Evolutionary conservation across 306 rosid genomes (phyloP), one percentile per base, ranked within the genome.

Genomic region (Quercus glauca): DNA sequence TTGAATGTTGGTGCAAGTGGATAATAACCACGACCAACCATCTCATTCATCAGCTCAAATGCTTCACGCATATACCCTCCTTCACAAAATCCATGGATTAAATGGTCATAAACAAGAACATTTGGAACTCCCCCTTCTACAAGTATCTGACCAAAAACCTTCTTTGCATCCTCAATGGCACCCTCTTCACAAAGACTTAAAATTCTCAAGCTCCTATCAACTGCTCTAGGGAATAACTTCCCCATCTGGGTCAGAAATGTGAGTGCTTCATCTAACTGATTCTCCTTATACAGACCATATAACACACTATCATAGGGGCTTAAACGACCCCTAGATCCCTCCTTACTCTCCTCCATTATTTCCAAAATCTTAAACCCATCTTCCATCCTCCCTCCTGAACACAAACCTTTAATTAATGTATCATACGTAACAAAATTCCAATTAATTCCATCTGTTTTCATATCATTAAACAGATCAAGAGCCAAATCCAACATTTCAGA

Each of bases 261-360:
- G 10, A 81, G 58, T 29, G 89, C 97, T 74, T 91, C 91, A 7
- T 85, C 85, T 12, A 72, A 76, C 57, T 75, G 88, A 55, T 79
- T 77, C 81, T 87, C 87, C 82, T 86, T 91, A 52, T 87, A 93
- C 4, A 91, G 71, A 71, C 97, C 98, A 79, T 89, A 91, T 41
- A 93, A 29, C 69, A 93, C 82, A 83, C 94, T 91, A 51, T 91
- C 90, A 75, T 85, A 93, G 64, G 97, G 94, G 83, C 89, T 84
- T 19, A 91, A 84, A 63, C 79, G 89, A 69, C 93, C 91, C 41
- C 73, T 72, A 43, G 82, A 83, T 37, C 92, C 89, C 35, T 79
- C 83, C 71, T 76, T 88, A 68, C 85, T 88, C 57, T 93, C 96
- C 82, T 89, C 92, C 98, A 91, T 88, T 72, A 89, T 74, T 75